Evolutionary conservation across 2,329 filamentous ascomycete genomes (phyloP), one percentile per base, ranked within the genome.

Genomic region (Alternaria sp.): DNA sequence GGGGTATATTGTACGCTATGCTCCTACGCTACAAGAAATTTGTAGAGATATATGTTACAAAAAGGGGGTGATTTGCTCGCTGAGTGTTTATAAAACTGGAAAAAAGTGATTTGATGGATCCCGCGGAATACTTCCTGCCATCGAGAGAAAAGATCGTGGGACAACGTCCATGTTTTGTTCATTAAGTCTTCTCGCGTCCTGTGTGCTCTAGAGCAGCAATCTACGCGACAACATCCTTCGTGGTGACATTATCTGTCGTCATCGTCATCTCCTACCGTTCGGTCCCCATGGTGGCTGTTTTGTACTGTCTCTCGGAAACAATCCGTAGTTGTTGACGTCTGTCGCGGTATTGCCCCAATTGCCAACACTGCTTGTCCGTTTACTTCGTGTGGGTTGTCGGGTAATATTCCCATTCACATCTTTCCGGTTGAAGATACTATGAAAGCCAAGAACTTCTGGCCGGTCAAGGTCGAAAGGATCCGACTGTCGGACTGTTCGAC

Each of bases 401-500:
- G 70, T 73, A 12, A 77, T 65, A 49, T 72, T 77, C 3, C 63
- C 71, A 26, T 67, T 65, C 32, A 77, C 72, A 49, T 74, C 65
- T 48, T 59, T 65, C 8, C 71, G 65, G 12, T 69, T 71, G 41
- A 67, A 61, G 16, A 76, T 69, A 41, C 62, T 65, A 5, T 74
- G 70, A 47, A 78, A 76, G 1, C 74, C 73, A 8, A 80, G 65
- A 8, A 80, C 72, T 58, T 80, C 78, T 9, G 78, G 78, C 12
- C 76, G 67, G 54, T 80, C 78, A 14, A 80, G 72, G 56, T 80
- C 78, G 44, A 80, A 80, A 0, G 78, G 78, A 56, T 80, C 78
- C 2, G 76, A 79, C 41, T 79, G 75, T 14, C 77, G 73, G 34
- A 75, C 71, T n/a, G 65, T 70, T 7, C 74, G 69, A 36, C 64